Percentiles rank a stretch among this genome's conserved stretches.
Conservation (phyloP, 2,329 filamentous ascomycete genomes). For the Corinectria fuckeliana region DNA sequence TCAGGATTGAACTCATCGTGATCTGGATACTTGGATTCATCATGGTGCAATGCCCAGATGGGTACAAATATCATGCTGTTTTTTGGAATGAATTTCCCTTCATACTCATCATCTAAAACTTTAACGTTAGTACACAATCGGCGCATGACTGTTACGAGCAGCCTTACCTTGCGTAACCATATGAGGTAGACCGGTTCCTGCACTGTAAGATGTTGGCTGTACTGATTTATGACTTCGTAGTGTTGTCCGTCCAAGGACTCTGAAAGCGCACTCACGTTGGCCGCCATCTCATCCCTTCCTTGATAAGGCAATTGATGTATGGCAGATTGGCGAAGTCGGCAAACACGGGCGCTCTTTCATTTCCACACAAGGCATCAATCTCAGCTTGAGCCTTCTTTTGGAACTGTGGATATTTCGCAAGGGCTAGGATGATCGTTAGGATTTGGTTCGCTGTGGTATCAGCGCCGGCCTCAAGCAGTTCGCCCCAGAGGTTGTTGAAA, state of each 20-base stretch:
- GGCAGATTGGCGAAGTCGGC: neutral
- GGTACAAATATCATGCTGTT: neutral
- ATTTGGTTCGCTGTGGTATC: neutral
- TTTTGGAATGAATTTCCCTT: neutral
- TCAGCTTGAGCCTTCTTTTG: neutral
- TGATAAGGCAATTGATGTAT: neutral
- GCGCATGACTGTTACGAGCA: no score
- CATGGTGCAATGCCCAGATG: neutral
- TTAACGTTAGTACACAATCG: no score
- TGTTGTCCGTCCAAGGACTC: no score
- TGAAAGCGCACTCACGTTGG: neutral
- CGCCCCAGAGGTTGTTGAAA: conserved; percentile 1
- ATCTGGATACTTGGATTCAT: neutral
- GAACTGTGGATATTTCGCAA: neutral
- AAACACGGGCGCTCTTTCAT: neutral
- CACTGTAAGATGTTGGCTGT: no score
- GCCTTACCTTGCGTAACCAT: conserved; percentile 4
- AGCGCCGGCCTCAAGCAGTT: neutral
- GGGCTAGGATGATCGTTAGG: neutral
- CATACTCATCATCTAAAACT: neutral
- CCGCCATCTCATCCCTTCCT: neutral
- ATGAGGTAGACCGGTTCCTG: conserved; percentile 6
- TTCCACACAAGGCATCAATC: conserved; percentile 1
- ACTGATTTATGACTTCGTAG: no score
- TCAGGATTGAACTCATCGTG: neutral